A percentile compares a stretch with the other conserved stretches of the same genome.
phyloP scores from a whole-genome alignment of 768 basidiomycete species.

The Polyporus arcularius region DNA sequence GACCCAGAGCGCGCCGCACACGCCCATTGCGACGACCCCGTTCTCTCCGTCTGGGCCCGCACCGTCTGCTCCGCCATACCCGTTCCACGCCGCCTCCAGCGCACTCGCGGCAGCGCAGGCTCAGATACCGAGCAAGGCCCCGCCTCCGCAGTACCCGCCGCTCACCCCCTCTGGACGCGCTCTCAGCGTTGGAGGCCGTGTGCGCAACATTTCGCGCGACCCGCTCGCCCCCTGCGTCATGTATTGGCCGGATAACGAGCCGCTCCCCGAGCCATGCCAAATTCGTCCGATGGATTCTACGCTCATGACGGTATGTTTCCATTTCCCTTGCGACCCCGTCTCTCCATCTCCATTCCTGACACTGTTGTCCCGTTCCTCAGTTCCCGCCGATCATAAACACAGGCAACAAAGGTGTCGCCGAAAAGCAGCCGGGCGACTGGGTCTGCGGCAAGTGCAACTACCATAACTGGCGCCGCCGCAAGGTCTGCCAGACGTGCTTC shows the following conservation, averaged over 20 bases:
- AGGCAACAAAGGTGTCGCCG: constrained; percentile 85
- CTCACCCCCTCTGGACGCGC: constrained; percentile 83
- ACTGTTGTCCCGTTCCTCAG: constrained; percentile 32
- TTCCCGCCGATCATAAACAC: constrained; percentile 89
- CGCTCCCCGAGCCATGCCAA: constrained; percentile 78
- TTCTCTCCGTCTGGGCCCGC: constrained; percentile 12
- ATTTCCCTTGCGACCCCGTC: background rate
- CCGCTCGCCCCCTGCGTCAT: constrained; percentile 75
- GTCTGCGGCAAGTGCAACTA: constrained; percentile 85
- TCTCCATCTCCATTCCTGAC: background rate
- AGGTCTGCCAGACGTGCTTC: constrained; percentile 88
- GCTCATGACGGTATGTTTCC: constrained; percentile 52
- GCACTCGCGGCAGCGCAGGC: constrained; percentile 8
- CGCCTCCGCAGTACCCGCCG: constrained; percentile 59
- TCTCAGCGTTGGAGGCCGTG: constrained; percentile 74
- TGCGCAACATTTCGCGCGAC: constrained; percentile 77
- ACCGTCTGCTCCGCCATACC: background rate
- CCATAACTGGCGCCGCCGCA: constrained; percentile 83
- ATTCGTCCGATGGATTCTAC: constrained; percentile 57
- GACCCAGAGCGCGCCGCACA: constrained; percentile 17
- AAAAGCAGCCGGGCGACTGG: constrained; percentile 63
- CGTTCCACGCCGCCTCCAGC: background rate
- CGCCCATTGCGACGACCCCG: constrained; percentile 26
- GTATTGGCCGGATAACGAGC: constrained; percentile 92
- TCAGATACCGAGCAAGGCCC: constrained; percentile 6